These are phyloP conservation scores for Thyridium curvatum DNA, from an alignment of 2,329 filamentous ascomycete species.

Conservation along the genomic window DNA sequence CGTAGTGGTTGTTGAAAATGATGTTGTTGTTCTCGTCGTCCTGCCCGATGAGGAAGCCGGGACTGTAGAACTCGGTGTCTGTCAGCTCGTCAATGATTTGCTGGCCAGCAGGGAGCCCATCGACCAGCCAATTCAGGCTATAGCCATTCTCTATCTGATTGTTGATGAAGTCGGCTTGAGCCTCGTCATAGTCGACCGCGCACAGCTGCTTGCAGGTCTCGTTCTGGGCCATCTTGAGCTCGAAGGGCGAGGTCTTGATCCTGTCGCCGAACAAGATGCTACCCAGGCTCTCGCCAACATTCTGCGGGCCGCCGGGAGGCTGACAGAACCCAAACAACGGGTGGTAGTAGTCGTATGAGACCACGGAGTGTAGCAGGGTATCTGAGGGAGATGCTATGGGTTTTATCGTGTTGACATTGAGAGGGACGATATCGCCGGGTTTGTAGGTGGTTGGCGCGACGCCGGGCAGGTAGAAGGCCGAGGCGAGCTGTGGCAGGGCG, in stretches of 20 bases:
- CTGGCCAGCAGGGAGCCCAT: slow-evolving; percentile 88
- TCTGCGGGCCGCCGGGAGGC: slow-evolving; percentile 68
- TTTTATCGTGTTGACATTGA: slow-evolving; percentile 89
- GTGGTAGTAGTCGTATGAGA: slow-evolving; percentile 96
- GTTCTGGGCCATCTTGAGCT: slow-evolving; percentile 79
- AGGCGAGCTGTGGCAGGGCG: slow-evolving; percentile 44
- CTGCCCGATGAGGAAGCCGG: slow-evolving; percentile 76
- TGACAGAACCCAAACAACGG: slow-evolving; percentile 81
- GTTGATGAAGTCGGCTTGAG: slow-evolving; percentile 74
- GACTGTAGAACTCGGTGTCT: slow-evolving; percentile 77
- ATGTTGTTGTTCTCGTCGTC: slow-evolving; percentile 41
- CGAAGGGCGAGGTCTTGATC: slow-evolving; percentile 90
- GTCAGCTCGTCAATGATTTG: slow-evolving; percentile 71
- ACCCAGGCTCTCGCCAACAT: slow-evolving; percentile 82
- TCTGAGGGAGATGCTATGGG: slow-evolving; percentile 74
- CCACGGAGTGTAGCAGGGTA: slow-evolving; percentile 79
- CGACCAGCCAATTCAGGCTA: slow-evolving; percentile 92
- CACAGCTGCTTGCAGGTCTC: slow-evolving; percentile 84
- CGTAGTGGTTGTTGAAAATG: slow-evolving; percentile 87
- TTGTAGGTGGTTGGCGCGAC: slow-evolving; percentile 93
- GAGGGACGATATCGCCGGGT: slow-evolving; percentile 69
- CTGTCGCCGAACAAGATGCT: slow-evolving; percentile 97
- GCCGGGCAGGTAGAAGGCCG: slow-evolving; percentile 92
- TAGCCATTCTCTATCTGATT: slow-evolving; percentile 77
- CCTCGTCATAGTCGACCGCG: slow-evolving; percentile 54